Conservation (phyloP, 225 moss, liverwort and hornwort species). For the Marchantia paleacea region DNA sequence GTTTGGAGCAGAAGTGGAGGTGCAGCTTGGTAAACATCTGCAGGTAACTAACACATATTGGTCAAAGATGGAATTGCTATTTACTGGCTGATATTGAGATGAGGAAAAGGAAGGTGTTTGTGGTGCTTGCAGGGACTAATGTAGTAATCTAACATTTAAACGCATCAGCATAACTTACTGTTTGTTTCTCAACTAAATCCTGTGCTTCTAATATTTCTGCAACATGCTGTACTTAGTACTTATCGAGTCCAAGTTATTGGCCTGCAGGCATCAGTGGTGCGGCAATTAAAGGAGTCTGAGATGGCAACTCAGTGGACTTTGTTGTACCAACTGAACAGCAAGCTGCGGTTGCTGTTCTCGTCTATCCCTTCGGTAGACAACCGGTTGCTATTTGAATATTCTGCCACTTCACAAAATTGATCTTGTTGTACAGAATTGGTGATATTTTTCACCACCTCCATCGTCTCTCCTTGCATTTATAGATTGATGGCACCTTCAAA, state of each 20-base stretch:
- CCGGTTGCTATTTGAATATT: slow-evolving; percentile 90
- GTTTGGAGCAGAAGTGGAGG: slow-evolving; percentile 98
- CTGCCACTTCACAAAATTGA: slow-evolving; percentile 91
- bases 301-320: slow-evolving; percentile 99
- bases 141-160: too few relatives aligned
- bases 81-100: too few relatives aligned
- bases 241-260: neutral
- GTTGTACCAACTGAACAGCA: slow-evolving; percentile 95
- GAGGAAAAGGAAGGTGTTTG: too few relatives aligned
- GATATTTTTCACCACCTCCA: neutral
- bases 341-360: slow-evolving; percentile 85
- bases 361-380: slow-evolving; percentile 97
- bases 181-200: too few relatives aligned
- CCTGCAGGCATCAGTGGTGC: slow-evolving; percentile 86
- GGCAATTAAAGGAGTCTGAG: slow-evolving; percentile 94
- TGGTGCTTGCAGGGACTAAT: too few relatives aligned
- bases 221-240: neutral
- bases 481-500: neutral
- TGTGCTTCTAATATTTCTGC: neutral
- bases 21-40: slow-evolving; percentile 90
- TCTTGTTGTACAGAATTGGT: slow-evolving; percentile 27
- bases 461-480: neutral
- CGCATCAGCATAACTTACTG: too few relatives aligned
- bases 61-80: too few relatives aligned
- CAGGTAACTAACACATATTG: slow-evolving; percentile 50